Evolutionary conservation across 345 rosid genomes (phyloP).

Genomic region (Barbarea vulgaris): DNA sequence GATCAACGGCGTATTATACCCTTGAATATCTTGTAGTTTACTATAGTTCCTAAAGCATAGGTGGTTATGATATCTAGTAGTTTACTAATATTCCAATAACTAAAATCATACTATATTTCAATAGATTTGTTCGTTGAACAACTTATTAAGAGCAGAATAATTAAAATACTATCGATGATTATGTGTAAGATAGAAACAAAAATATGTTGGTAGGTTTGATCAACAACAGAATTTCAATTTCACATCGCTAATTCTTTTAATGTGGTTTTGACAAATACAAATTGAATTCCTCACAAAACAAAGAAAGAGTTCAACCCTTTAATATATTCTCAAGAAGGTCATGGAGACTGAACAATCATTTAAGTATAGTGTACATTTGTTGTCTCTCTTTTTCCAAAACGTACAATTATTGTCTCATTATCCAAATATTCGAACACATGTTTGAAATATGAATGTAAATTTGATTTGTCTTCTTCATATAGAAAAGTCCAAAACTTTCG

Average conservation of each 20-base stretch:
- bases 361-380: background rate
- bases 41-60: too few species aligned
- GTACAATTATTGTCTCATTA: background rate
- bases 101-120: background rate
- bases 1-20: too few species aligned
- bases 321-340: too few species aligned
- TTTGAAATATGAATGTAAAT: background rate
- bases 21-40: too few species aligned
- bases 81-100: background rate
- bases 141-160: background rate
- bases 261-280: too few species aligned
- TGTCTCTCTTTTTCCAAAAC: background rate
- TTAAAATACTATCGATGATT: background rate
- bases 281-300: too few species aligned
- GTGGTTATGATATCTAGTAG: background rate
- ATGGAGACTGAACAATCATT: background rate
- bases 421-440: background rate
- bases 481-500: conserved; percentile 7
- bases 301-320: too few species aligned
- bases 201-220: background rate
- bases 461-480: background rate
- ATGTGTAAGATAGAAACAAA: background rate
- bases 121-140: conserved; percentile 2
- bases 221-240: background rate
- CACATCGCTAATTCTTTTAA: too few species aligned